Conservation (phyloP, 2,329 filamentous ascomycete genomes). For the Aspergillus novoparasiticus region DNA sequence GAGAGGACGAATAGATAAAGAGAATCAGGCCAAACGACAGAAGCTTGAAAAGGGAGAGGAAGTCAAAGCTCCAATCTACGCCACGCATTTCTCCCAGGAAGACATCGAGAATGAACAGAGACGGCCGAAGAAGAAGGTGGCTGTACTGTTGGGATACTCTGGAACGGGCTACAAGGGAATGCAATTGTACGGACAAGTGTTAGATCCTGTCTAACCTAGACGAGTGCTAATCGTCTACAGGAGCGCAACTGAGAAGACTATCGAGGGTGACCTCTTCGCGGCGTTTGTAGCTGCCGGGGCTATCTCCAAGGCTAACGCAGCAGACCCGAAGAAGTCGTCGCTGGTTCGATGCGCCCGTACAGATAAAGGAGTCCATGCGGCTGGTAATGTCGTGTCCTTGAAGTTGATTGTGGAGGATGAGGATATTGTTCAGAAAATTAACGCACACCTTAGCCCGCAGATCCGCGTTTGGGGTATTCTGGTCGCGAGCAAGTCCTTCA, state of each 20-base stretch:
- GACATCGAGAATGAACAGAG: slow-evolving; percentile 87
- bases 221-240: slow-evolving; percentile 27
- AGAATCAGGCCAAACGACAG: slow-evolving; percentile 58
- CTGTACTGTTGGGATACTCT: slow-evolving; percentile 91
- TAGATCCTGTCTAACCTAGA: neutral
- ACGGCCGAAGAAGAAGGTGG: slow-evolving; percentile 92
- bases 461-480: slow-evolving; percentile 95
- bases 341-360: slow-evolving; percentile 92
- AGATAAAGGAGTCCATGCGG: slow-evolving; percentile 96
- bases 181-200: slow-evolving; percentile 64
- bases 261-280: slow-evolving; percentile 91
- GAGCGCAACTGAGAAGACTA: slow-evolving; percentile 75
- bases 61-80: slow-evolving; percentile 53
- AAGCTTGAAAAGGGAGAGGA: slow-evolving; percentile 52
- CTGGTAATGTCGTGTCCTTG: slow-evolving; percentile 90
- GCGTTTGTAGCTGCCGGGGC: slow-evolving; percentile 90
- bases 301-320: slow-evolving; percentile 94
- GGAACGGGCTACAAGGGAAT: slow-evolving; percentile 97
- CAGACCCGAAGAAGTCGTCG: slow-evolving; percentile 95
- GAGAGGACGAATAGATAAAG: slow-evolving; percentile 53
- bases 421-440: slow-evolving; percentile 88
- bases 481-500: slow-evolving; percentile 86
- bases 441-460: slow-evolving; percentile 78
- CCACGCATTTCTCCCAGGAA: slow-evolving; percentile 67
- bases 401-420: slow-evolving; percentile 95